phyloP scores from a whole-genome alignment of 177 flowering plant genomes.

The Vitis hybrid region DNA sequence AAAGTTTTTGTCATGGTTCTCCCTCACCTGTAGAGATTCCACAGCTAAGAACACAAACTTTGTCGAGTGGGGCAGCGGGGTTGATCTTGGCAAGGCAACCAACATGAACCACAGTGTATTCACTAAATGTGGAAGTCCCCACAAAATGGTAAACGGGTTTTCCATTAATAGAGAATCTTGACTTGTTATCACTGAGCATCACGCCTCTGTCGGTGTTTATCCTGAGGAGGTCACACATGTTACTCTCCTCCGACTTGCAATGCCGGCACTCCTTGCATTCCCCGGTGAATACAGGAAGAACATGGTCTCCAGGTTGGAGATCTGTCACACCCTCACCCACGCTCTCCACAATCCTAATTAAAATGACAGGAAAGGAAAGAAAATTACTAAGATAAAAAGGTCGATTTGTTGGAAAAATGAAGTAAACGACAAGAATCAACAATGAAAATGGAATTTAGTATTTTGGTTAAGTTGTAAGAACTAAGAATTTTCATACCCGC shows the following conservation, averaged over 20 bases:
- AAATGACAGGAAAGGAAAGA: background rate
- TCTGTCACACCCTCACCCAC: conserved; percentile 63
- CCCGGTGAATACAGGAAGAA: conserved; percentile 59
- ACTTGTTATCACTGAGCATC: conserved; percentile 41
- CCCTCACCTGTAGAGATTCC: conserved; percentile 47
- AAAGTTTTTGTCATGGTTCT: background rate
- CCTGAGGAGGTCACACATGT: conserved; percentile 54
- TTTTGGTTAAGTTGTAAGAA: background rate
- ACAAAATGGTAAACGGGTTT: conserved; percentile 45
- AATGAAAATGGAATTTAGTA: background rate
- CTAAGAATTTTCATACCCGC: conserved; percentile 41
- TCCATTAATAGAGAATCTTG: conserved; percentile 50
- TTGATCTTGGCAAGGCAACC: conserved; percentile 50
- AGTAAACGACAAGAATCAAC: no score
- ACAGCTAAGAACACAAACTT: conserved; percentile 51
- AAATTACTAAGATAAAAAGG: background rate
- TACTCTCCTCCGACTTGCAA: conserved; percentile 54
- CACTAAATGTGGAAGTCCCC: conserved; percentile 52
- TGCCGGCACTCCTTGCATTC: conserved; percentile 55
- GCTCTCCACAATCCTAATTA: conserved; percentile 54
- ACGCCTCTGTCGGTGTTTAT: conserved; percentile 48
- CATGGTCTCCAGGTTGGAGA: conserved; percentile 56
- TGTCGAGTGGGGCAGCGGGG: conserved; percentile 48
- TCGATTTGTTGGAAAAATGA: no score
- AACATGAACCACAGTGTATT: conserved; percentile 45